These are phyloP conservation scores for Mrakia frigida DNA, from an alignment of 768 basidiomycete genomes.

Conservation along the genomic window DNA sequence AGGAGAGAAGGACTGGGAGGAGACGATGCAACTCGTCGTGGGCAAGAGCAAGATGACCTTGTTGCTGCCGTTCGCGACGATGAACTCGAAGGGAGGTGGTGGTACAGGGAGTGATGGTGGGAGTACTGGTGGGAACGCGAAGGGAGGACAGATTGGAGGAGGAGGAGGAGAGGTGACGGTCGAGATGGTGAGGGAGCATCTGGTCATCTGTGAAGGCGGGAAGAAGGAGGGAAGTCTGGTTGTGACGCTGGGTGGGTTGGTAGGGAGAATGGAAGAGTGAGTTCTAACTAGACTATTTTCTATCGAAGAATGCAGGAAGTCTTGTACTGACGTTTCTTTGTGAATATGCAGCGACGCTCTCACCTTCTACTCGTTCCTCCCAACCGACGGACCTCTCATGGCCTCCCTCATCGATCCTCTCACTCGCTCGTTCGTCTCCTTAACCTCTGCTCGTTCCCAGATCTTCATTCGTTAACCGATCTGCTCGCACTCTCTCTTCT, in stretches of 20 bases:
- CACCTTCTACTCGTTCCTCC: constrained; percentile 23
- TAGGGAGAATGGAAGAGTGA: constrained; percentile 64
- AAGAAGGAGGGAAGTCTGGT: constrained; percentile 39
- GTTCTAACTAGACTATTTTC: no score
- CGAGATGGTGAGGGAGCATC: constrained; percentile 77
- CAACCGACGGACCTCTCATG: constrained; percentile 15
- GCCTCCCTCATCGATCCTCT: constrained; percentile 16
- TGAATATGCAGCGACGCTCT: not conserved
- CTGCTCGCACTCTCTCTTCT: not conserved
- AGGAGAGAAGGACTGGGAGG: constrained; percentile 42
- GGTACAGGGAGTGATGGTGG: constrained; percentile 34
- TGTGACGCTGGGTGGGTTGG: constrained; percentile 75
- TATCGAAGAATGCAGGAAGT: no score
- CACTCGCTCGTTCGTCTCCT: constrained; percentile 6
- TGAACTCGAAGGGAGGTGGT: constrained; percentile 48
- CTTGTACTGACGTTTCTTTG: not conserved
- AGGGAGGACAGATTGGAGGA: not conserved
- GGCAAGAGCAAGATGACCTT: constrained; percentile 61
- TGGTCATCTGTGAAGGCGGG: constrained; percentile 51
- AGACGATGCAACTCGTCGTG: constrained; percentile 38
- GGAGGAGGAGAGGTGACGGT: constrained; percentile 50
- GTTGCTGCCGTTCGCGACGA: constrained; percentile 65
- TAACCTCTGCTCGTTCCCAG: no score
- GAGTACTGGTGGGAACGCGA: not conserved
- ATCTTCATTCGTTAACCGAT: not conserved